Percentiles rank a stretch among this genome's conserved stretches.
Conservation (phyloP, 1,284 basidiomycete genomes). For the Trichosporon sp. region DNA sequence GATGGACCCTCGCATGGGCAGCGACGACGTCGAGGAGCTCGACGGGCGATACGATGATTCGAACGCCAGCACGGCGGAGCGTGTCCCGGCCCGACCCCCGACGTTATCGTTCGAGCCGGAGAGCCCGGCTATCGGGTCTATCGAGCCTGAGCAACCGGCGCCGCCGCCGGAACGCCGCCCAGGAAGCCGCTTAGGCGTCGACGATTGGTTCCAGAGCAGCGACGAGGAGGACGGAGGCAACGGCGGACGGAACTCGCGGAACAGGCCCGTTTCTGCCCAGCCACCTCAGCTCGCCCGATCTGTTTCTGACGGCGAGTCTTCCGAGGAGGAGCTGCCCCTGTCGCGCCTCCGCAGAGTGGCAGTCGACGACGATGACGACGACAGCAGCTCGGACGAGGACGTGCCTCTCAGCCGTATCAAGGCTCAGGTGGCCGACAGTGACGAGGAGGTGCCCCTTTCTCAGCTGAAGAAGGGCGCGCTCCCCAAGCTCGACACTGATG, state of each 20-base stretch:
- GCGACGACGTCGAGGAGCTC: constrained; percentile 1
- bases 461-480: constrained; percentile 13
- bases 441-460: constrained; percentile 41
- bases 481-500: not conserved
- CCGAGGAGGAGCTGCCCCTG: constrained; percentile 32
- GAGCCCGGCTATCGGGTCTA: not conserved
- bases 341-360: constrained; percentile 21
- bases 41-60: not conserved
- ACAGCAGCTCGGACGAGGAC: constrained; percentile 41
- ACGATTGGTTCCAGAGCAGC: constrained; percentile 19
- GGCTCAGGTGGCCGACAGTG: constrained; percentile 20
- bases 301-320: constrained; percentile 12
- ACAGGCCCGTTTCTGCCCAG: not conserved
- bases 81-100: constrained; percentile 9
- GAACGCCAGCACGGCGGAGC: not conserved
- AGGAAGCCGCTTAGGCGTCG: constrained; percentile 16
- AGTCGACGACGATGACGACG: constrained; percentile 13
- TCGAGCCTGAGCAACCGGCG: not conserved
- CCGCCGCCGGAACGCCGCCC: constrained; percentile 4
- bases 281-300: not conserved
- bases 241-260: constrained; percentile 3
- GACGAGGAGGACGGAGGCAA: constrained; percentile 15
- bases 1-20: not conserved
- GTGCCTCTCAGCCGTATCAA: constrained; percentile 36
- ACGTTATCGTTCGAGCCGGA: constrained; percentile 10